A percentile compares a stretch with the other conserved stretches of the same genome.
Evolutionary conservation across 305 asterid species (phyloP).

Genomic region (Fraxinus paxiana): DNA sequence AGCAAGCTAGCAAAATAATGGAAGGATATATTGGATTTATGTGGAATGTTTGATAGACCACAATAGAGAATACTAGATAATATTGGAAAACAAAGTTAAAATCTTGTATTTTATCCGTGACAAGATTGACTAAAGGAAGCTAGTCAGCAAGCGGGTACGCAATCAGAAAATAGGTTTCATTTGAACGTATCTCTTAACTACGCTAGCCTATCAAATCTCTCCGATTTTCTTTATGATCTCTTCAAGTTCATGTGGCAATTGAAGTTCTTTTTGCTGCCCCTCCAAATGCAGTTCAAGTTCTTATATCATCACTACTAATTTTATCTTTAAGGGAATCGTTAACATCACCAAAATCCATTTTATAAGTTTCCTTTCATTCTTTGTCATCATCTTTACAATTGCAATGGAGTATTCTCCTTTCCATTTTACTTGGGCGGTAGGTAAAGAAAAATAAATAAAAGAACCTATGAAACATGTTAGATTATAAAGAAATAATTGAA

Average conservation of each 20-base stretch:
- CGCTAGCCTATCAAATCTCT: neutral
- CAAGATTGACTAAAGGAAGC: neutral
- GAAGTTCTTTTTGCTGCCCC: neutral
- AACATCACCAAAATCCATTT: neutral
- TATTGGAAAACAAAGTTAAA: neutral
- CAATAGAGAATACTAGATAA: neutral
- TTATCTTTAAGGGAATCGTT: neutral
- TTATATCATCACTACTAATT: neutral
- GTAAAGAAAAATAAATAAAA: neutral
- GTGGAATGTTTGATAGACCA: neutral
- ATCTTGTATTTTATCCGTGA: neutral
- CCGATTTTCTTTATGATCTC: neutral
- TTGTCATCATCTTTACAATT: neutral
- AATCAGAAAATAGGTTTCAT: neutral
- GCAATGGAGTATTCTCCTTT: neutral
- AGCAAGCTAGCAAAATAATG: constrained; percentile 56
- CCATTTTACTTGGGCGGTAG: neutral
- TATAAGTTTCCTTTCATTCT: neutral
- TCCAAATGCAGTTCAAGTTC: neutral
- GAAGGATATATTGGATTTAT: neutral
- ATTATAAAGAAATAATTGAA: neutral
- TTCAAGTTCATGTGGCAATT: neutral
- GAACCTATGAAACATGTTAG: neutral
- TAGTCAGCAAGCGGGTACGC: neutral
- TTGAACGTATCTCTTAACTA: neutral